These are phyloP conservation scores for Saturnispora quitensis DNA, from an alignment of 805 yeast genomes.

Conservation along the genomic window DNA sequence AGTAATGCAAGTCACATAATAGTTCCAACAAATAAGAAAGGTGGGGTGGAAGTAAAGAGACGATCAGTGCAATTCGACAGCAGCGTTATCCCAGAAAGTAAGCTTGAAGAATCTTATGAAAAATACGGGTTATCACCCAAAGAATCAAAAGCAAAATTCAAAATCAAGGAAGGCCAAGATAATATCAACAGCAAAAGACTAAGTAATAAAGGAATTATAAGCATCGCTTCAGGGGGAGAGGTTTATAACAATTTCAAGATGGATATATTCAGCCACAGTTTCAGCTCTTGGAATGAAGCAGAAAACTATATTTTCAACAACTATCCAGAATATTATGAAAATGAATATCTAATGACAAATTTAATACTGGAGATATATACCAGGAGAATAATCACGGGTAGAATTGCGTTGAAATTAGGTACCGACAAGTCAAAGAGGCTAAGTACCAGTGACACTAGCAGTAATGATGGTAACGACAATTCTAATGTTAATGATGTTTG, in stretches of 20 bases:
- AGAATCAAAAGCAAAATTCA: neutral
- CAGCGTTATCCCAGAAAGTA: conserved; percentile 1
- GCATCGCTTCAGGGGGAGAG: conserved; percentile 23
- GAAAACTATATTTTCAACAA: conserved; percentile 10
- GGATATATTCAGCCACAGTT: conserved; percentile 13
- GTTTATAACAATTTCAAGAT: conserved; percentile 15
- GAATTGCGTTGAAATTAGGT: conserved; percentile 21
- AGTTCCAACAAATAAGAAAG: conserved; percentile 5
- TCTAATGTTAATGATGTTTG: conserved; percentile 17
- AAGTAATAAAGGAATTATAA: conserved; percentile 21
- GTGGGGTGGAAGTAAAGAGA: conserved; percentile 3
- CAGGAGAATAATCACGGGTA: conserved; percentile 25
- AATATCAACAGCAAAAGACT: conserved; percentile 7
- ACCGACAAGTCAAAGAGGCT: conserved; percentile 18
- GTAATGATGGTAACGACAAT: neutral
- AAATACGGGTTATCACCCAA: conserved; percentile 5
- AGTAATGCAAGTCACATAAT: neutral
- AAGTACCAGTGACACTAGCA: neutral
- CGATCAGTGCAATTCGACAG: neutral
- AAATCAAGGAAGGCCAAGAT: neutral
- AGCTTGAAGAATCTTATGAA: conserved; percentile 1
- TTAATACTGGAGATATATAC: conserved; percentile 26
- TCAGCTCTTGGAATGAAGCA: conserved; percentile 14
- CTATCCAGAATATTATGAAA: conserved; percentile 18
- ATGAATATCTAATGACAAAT: conserved; percentile 19